phyloP scores from a whole-genome alignment of 768 basidiomycete genomes.

The Inosperma sp. region DNA sequence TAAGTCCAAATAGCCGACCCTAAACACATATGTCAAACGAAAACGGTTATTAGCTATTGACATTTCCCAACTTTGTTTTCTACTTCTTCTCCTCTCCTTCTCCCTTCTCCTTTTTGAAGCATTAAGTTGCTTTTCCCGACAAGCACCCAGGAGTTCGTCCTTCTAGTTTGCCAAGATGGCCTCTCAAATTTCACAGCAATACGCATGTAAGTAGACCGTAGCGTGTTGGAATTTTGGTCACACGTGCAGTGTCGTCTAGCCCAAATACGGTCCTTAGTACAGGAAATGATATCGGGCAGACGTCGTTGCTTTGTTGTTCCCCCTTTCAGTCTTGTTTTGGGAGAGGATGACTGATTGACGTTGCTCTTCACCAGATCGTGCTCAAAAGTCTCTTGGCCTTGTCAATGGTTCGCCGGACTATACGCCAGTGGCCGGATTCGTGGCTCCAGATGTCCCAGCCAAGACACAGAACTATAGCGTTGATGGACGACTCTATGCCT shows the following conservation, averaged over 20 bases:
- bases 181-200: conserved; percentile 69
- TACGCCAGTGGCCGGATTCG: conserved; percentile 55
- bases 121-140: conserved; percentile 9
- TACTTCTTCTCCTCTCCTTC: conserved; percentile 2
- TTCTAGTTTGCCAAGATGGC: conserved; percentile 51
- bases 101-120: neutral
- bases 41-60: no score
- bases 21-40: no score
- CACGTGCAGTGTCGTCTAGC: conserved; percentile 3
- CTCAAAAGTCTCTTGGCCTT: conserved; percentile 90
- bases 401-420: conserved; percentile 81
- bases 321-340: conserved; percentile 13
- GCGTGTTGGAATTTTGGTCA: conserved; percentile 15
- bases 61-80: no score
- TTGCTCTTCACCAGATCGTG: conserved; percentile 58
- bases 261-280: neutral
- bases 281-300: conserved; percentile 1
- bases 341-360: conserved; percentile 14
- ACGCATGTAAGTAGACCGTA: conserved; percentile 79
- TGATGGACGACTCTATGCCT: conserved; percentile 85
- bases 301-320: conserved; percentile 11
- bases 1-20: no score
- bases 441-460: conserved; percentile 63
- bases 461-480: conserved; percentile 78
- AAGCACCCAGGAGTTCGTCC: conserved; percentile 2